Base-by-base conservation (phyloP, 768 basidiomycete genomes). In the Termitomyces sp. region DNA sequence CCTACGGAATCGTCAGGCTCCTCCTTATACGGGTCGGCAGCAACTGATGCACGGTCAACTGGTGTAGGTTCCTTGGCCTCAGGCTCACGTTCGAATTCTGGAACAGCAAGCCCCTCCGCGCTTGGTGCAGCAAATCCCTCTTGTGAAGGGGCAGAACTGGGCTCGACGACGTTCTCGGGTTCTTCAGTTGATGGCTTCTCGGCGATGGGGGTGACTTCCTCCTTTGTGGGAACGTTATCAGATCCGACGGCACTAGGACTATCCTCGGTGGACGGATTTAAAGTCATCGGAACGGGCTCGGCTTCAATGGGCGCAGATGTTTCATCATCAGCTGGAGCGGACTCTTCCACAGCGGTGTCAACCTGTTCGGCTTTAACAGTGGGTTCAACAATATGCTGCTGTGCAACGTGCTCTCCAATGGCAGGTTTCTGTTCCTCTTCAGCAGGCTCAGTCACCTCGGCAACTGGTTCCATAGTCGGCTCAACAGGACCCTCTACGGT, bases 391-490 rank as follows among this genome's bases (percentile, higher is more conserved):
- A n/a, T 14, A n/a, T 16, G 41, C 42, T 46, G 43, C 8, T 48
- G 25, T 5, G 23, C 19, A 6, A 27, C 31, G 34, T 29, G 9
- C 29, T 42, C 53, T 46, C 40, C 53, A 9, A 53, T 49, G 46
- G 37, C 34, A n/a, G 29, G 35, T 48, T 25, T 21, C 14, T 56
- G 56, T 17, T 53, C 59, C 25, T 60, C 60, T 17, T 54, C 48
- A n/a, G 57, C 65, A 21, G 40, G 57, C 23, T 47, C 37, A 5
- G 54, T 43, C 16, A n/a, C n/a, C n/a, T n/a, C n/a, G n/a, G 37
- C 58, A 35, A 42, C 21, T 7, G 32, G 32, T 17, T 51, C 25
- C 37, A 27, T 25, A 38, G 37, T 29, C 12, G 23, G 25, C 11
- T 25, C 49, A 12, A 27, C n/a, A 23, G 49, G 6, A 12, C 25